phyloP scores from a whole-genome alignment of 768 basidiomycete genomes.

The Suillus sp. region DNA sequence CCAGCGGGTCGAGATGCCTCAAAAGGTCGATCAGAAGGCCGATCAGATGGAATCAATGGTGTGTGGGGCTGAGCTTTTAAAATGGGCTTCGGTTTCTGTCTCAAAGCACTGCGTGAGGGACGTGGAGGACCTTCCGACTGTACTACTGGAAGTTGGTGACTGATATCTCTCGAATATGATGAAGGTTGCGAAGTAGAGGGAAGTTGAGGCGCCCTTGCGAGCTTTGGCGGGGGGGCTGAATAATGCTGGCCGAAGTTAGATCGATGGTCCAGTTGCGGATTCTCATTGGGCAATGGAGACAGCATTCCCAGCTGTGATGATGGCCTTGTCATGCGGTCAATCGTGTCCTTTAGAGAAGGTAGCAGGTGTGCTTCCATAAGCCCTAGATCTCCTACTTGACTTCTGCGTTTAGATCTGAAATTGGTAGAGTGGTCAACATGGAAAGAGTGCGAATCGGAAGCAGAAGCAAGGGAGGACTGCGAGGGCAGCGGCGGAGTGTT shows the following conservation, averaged over 20 bases:
- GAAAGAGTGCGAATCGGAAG: conserved; percentile 20
- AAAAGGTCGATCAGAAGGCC: not conserved
- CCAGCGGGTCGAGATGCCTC: not conserved
- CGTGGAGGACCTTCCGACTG: not conserved
- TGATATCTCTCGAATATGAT: not conserved
- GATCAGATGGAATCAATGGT: not conserved
- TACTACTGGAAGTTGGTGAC: not conserved
- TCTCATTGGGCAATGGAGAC: conserved; percentile 17
- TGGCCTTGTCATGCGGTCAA: conserved; percentile 70
- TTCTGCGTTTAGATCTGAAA: conserved; percentile 31
- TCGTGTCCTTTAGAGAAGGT: conserved; percentile 71
- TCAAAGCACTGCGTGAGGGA: not conserved
- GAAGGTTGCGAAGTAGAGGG: not conserved
- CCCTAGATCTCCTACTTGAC: conserved; percentile 54
- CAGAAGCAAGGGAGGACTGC: conserved; percentile 10
- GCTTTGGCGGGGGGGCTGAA: conserved; percentile 4
- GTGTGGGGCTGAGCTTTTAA: not conserved
- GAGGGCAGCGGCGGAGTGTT: conserved; percentile 10
- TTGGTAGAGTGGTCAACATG: not conserved
- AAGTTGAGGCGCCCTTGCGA: conserved; percentile 9
- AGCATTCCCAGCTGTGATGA: conserved; percentile 36
- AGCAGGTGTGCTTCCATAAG: conserved; percentile 65
- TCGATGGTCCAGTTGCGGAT: conserved; percentile 6
- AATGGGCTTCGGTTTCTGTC: conserved; percentile 4
- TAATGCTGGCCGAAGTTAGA: not conserved